Evolutionary conservation across 1,284 basidiomycete species (phyloP).

Genomic region (Vanrija sp.): DNA sequence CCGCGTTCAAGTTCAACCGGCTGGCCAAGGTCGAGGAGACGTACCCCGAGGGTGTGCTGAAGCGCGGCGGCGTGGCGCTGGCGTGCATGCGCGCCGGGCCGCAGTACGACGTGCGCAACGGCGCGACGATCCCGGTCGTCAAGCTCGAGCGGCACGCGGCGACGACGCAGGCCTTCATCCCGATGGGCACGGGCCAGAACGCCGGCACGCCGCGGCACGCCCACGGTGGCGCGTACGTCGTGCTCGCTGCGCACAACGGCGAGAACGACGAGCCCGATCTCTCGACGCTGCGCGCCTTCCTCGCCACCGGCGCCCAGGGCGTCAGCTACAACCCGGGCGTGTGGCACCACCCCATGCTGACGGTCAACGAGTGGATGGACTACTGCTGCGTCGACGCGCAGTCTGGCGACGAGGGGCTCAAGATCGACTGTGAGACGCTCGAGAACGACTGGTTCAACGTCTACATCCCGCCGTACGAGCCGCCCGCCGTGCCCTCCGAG

Average conservation of each 20-base stretch:
- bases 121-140: constrained; percentile 53
- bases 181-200: constrained; percentile 61
- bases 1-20: constrained; percentile 85
- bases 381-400: constrained; percentile 80
- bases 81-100: constrained; percentile 67
- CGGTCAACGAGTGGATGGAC: constrained; percentile 70
- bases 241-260: constrained; percentile 73
- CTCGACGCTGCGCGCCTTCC: constrained; percentile 68
- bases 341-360: constrained; percentile 88
- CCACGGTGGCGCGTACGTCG: constrained; percentile 61
- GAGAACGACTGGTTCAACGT: constrained; percentile 18
- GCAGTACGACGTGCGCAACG: constrained; percentile 44
- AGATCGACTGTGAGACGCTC: constrained; percentile 65
- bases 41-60: constrained; percentile 57
- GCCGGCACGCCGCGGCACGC: constrained; percentile 51
- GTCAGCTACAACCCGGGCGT: constrained; percentile 73
- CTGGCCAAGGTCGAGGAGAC: constrained; percentile 63
- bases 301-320: constrained; percentile 72
- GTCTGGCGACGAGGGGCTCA: constrained; percentile 63
- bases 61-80: constrained; percentile 54
- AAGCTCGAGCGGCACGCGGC: constrained; percentile 41
- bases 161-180: constrained; percentile 75
- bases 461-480: constrained; percentile 28
- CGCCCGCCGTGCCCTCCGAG: not conserved
- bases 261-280: constrained; percentile 71